phyloP scores from a whole-genome alignment of 768 basidiomycete genomes.

The Boletus rubroflammeus region DNA sequence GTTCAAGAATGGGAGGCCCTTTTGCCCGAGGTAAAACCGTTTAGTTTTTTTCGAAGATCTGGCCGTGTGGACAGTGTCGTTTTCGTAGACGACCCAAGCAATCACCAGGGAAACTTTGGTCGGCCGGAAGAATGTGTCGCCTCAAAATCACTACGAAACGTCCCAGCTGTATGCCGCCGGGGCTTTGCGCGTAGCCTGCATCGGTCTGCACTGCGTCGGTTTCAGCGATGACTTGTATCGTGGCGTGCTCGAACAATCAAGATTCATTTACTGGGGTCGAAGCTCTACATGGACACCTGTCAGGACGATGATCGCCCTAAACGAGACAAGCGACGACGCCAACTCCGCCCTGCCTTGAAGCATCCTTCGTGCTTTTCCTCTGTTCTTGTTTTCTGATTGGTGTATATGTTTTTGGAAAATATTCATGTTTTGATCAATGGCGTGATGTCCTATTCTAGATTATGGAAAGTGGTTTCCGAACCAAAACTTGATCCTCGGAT shows the following conservation, averaged over 20 bases:
- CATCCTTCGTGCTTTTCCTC: neutral
- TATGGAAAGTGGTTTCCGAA: neutral
- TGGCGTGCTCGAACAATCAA: conserved; percentile 62
- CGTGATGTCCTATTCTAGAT: neutral
- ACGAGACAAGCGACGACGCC: conserved; percentile 15
- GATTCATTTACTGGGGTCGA: conserved; percentile 25
- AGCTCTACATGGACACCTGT: conserved; percentile 13
- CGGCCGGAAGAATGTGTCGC: conserved; percentile 70
- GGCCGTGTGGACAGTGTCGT: conserved; percentile 6
- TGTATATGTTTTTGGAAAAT: neutral
- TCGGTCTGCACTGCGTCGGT: conserved; percentile 73
- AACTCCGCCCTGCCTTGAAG: conserved; percentile 8
- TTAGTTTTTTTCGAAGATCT: neutral
- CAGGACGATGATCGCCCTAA: conserved; percentile 5
- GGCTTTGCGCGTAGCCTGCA: conserved; percentile 68
- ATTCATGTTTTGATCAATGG: conserved; percentile 2
- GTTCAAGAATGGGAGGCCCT: conserved; percentile 67
- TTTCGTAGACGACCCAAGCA: conserved; percentile 54
- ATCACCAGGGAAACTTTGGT: conserved; percentile 71
- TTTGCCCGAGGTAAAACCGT: conserved; percentile 50
- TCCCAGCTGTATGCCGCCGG: conserved; percentile 69
- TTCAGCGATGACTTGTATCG: conserved; percentile 68
- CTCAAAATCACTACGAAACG: conserved; percentile 74
- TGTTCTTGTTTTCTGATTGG: neutral
- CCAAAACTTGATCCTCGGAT: neutral